Evolutionary conservation across 2,329 filamentous ascomycete species (phyloP).

Genomic region (Aureobasidium sp.): DNA sequence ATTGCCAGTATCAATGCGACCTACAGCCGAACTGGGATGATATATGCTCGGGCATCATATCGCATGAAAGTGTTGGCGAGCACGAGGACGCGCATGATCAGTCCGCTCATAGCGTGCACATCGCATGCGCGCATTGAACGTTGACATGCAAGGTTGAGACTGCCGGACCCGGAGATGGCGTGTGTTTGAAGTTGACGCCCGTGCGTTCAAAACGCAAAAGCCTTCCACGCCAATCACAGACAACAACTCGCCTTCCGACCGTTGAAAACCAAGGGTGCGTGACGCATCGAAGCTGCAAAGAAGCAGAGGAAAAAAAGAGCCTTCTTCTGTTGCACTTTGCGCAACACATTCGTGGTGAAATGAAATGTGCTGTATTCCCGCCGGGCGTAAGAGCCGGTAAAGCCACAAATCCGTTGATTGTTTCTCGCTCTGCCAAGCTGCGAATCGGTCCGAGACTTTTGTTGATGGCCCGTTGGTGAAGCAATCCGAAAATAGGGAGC

Average conservation of each 20-base stretch:
- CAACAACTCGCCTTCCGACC: not conserved
- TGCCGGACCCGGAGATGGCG: constrained; percentile 12
- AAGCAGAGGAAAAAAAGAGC: constrained; percentile 1
- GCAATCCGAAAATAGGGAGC: constrained; percentile 4
- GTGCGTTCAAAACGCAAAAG: not conserved
- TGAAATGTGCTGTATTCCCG: not conserved
- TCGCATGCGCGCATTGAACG: not conserved
- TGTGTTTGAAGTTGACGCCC: not conserved
- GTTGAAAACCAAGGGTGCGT: not conserved
- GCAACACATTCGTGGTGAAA: not conserved
- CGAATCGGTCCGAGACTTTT: constrained; percentile 8
- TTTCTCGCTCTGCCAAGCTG: not conserved
- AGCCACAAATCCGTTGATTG: not conserved
- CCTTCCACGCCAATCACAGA: constrained; percentile 9
- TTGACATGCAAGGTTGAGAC: not conserved
- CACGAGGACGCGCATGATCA: not conserved
- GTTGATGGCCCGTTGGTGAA: constrained; percentile 10
- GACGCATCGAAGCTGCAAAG: constrained; percentile 15
- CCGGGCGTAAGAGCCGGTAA: not conserved
- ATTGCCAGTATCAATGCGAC: not conserved
- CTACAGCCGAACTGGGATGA: not conserved
- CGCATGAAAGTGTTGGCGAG: not conserved
- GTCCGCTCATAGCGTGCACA: constrained; percentile 4
- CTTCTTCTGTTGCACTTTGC: not conserved
- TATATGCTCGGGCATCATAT: not conserved